Conservation (phyloP, 2,329 filamentous ascomycete species). For the Colletotrichum trifolii region DNA sequence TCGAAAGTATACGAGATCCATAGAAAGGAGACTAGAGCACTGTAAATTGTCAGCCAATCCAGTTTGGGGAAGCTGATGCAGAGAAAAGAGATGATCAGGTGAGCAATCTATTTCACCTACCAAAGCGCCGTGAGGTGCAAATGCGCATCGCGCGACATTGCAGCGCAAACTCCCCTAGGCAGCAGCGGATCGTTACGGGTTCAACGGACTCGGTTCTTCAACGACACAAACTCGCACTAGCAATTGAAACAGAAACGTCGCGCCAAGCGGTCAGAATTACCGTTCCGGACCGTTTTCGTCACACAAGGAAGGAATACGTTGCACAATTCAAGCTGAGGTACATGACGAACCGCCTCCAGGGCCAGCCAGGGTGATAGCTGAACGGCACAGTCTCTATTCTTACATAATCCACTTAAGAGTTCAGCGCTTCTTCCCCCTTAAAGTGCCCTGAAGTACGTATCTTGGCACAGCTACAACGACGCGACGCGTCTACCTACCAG, state of each 20-base stretch:
- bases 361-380: neutral
- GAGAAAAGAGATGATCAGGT: neutral
- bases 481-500: conserved; percentile 20
- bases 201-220: neutral
- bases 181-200: neutral
- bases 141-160: conserved; percentile 47
- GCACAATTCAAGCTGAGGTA: conserved; percentile 5
- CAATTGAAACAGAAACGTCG: neutral
- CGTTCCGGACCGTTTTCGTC: neutral
- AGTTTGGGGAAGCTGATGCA: neutral
- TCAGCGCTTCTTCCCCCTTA: neutral
- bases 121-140: conserved; percentile 50
- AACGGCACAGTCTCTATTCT: conserved; percentile 1
- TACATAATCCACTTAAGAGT: conserved; percentile 20
- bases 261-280: neutral
- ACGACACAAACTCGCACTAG: neutral
- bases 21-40: conserved; percentile 59
- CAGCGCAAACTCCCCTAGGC: neutral
- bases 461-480: conserved; percentile 8
- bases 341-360: conserved; percentile 5
- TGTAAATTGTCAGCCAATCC: conserved; percentile 38
- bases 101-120: conserved; percentile 39
- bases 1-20: conserved; percentile 60
- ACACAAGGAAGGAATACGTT: conserved; percentile 9
- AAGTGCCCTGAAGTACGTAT: conserved; percentile 7